Evolutionary conservation across 139 green algal species (phyloP), one percentile per base, ranked within the genome.

Genomic region (Gonium pectorale): DNA sequence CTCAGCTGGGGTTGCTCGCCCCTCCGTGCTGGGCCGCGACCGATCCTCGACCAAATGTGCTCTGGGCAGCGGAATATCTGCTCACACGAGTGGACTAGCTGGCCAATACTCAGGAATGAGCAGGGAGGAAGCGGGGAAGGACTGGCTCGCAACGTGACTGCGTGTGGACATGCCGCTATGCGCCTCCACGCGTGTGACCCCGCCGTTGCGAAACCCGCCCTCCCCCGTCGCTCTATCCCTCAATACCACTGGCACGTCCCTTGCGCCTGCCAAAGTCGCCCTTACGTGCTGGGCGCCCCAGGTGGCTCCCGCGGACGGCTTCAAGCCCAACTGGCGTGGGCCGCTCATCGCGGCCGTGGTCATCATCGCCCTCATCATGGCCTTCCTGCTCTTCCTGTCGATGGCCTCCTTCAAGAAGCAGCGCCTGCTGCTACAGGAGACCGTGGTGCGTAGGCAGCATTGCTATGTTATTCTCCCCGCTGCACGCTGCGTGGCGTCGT

Each of bases 271-370:
- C 13, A 17, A 56, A 13, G 13, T 17, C 17, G 49, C 13, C 13
- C 49, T 26, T 56, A 13, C 49, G n/a, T n/a, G 49, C 17, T 56
- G 49, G 13, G 13, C 35, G 7, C 27, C 46, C 2, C 79, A 85
- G 79, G 79, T 85, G 8, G 46, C 33, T 3, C 66, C 66, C 3
- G 5, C 24, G 33, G 33, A 33, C 0, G 77, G 77, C 33, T 89
- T 81, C 66, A 5, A 49, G 17, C 40, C 77, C 5, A 13, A 31
- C 56, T 89, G 85, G 85, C 56, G 51, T 5, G 71, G 22, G n/a
- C 81, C 81, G 0, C 22, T 89, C 27, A 85, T 90, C 38, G 89
- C 86, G 4, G 86, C 89, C n/a, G 89, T 90, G 0, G 56, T 92
- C 31, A 52, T 92, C 51, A 85, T 87, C n/a, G 66, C 69, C 5